Conservation (phyloP, 2,329 filamentous ascomycete species). For the Sordariomycetes sp. region DNA sequence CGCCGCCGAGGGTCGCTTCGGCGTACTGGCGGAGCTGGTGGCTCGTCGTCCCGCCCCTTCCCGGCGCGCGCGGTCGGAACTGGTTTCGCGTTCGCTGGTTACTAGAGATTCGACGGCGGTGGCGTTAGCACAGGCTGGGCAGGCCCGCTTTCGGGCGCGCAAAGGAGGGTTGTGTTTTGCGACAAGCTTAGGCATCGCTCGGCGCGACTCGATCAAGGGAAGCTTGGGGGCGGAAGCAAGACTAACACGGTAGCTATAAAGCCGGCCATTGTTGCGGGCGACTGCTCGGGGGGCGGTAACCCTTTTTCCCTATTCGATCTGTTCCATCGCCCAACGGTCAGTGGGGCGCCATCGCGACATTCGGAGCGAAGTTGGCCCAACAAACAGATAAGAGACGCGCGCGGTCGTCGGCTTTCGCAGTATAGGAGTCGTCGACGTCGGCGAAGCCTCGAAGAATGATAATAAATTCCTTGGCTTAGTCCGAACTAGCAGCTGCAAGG, state of each 20-base stretch:
- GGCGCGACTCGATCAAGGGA: neutral
- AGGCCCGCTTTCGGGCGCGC: neutral
- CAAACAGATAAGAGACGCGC: neutral
- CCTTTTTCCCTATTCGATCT: neutral
- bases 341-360: neutral
- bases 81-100: slow-evolving; percentile 81
- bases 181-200: neutral
- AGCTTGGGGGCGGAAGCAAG: no score
- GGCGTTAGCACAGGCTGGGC: neutral
- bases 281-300: neutral
- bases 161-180: neutral
- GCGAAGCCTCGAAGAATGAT: neutral
- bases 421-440: neutral
- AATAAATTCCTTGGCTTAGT: neutral
- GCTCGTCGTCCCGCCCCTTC: slow-evolving; percentile 72
- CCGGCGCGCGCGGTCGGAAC: slow-evolving; percentile 75
- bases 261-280: neutral
- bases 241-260: slow-evolving; percentile 3
- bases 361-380: neutral
- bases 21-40: slow-evolving; percentile 97
- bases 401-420: neutral
- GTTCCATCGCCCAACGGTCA: neutral
- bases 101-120: slow-evolving; percentile 26
- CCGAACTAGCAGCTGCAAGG: neutral
- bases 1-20: slow-evolving; percentile 89